Evolutionary conservation across 805 yeast species (phyloP).

Genomic region (Candida sonorensis): DNA sequence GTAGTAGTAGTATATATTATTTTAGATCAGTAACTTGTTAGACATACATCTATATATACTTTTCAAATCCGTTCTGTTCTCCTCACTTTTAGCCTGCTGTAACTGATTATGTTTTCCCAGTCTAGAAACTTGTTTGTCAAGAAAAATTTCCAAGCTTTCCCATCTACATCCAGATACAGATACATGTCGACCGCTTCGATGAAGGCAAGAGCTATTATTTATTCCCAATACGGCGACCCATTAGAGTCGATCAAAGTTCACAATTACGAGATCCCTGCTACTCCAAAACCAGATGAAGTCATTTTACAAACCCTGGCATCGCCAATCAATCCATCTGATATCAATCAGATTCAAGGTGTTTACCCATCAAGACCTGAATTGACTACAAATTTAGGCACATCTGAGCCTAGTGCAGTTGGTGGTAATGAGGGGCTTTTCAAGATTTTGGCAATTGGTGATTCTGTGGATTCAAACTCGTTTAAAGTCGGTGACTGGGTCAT

Average conservation of each 20-base stretch:
- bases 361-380: conserved; percentile 74
- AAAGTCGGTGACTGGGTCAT: conserved; percentile 81
- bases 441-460: conserved; percentile 63
- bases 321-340: conserved; percentile 88
- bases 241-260: conserved; percentile 46
- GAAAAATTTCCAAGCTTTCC: too few species aligned
- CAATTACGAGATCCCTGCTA: conserved; percentile 41
- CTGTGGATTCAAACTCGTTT: conserved; percentile 32
- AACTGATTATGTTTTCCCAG: too few species aligned
- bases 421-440: conserved; percentile 94
- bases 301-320: conserved; percentile 67
- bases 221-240: conserved; percentile 64
- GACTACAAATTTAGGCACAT: conserved; percentile 44
- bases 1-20: too few species aligned
- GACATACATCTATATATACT: too few species aligned
- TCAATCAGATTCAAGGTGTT: conserved; percentile 79
- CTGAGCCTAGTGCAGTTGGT: conserved; percentile 68
- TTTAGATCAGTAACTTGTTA: too few species aligned
- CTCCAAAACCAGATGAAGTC: conserved; percentile 37
- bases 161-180: too few species aligned
- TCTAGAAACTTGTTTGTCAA: too few species aligned
- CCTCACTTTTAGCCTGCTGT: too few species aligned
- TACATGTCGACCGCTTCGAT: too few species aligned
- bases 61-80: too few species aligned
- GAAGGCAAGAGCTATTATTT: conserved; percentile 56